Base-by-base conservation (phyloP, 805 yeast species). In the Cyberlindnera maclurae region DNA sequence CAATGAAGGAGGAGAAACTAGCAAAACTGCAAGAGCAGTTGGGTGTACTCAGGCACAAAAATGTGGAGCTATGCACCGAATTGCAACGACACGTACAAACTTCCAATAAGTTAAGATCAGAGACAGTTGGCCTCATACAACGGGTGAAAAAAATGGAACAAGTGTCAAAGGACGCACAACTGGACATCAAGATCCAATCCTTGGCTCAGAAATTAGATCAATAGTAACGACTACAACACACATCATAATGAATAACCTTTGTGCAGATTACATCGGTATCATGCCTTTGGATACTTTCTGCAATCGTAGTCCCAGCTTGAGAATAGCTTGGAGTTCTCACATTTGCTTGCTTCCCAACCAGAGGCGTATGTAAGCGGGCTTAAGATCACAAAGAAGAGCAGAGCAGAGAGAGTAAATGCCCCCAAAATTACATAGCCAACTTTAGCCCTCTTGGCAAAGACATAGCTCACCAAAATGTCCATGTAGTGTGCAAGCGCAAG, bases 251-350 rank as follows among this genome's bases (percentile, higher is more conserved):
- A 31, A 16, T 18, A n/a, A 16, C 10, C 29, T 26, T 20, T 33
- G 16, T 33, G 9, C 11, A 20, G 8, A 20, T 5, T 5, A n/a
- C 15, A 16, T n/a, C 22, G 12, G 6, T 12, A 17, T 44, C 47
- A 16, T 12, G 31, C 15, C 22, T 31, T 13, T 13, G 31, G 17
- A 42, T 45, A 87, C 12, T 68, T 50, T 44, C 64, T 67, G 65
- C 99, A 93, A 55, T 81, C 82, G 57, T 79, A 93, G 69, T 93
- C 98, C 98, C 97, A 93, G 29, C 75, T 68, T 3, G 66, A 44
- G 26, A 83, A 46, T 50, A 76, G 59, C 63, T 77, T 76, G 33
- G 89, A 67, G 32, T 69, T 64, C 42, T 67, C 63, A 64, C 98
- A 93, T 43, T 70, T 60, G 22, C 57, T 59, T 52, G 71, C 71